Conservation (phyloP, 139 green algal species). For the Tetraselmis striata region DNA sequence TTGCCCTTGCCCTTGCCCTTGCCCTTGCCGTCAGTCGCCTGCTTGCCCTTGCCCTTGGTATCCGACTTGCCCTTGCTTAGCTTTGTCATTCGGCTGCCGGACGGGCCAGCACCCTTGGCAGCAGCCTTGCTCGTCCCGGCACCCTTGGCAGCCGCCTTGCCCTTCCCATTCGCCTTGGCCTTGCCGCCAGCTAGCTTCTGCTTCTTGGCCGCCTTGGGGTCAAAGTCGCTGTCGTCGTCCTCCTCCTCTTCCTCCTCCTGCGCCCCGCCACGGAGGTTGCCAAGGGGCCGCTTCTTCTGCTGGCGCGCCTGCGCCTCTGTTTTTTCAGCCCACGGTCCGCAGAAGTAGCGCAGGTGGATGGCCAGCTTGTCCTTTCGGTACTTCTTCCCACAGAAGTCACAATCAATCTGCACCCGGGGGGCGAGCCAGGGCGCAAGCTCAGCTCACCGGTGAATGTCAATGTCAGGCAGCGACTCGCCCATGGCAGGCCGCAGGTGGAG, state of each 20-base stretch:
- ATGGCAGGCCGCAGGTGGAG: no score
- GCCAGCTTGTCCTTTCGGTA: slow-evolving; percentile 59
- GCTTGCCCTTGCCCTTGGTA: slow-evolving; percentile 11
- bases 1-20: slow-evolving; percentile 7
- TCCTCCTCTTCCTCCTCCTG: slow-evolving; percentile 1
- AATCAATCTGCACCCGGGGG: slow-evolving; percentile 32
- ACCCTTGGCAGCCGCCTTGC: slow-evolving; percentile 15
- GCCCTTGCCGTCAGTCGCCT: slow-evolving; percentile 13
- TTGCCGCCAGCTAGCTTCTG: slow-evolving; percentile 2
- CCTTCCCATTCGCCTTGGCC: slow-evolving; percentile 4
- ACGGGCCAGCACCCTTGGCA: no score
- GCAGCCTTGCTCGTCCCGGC: no score
- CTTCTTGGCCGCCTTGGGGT: slow-evolving; percentile 4
- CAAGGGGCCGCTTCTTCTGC: slow-evolving; percentile 62
- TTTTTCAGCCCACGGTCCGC: slow-evolving; percentile 78
- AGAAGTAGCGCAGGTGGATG: slow-evolving; percentile 82
- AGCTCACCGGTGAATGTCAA: no score
- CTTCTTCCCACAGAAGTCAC: slow-evolving; percentile 76
- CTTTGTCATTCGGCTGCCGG: slow-evolving; percentile 21
- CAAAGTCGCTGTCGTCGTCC: neutral
- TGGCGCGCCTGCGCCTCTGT: slow-evolving; percentile 68
- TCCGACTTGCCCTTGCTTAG: slow-evolving; percentile 11
- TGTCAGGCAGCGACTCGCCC: no score
- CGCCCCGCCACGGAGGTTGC: neutral
- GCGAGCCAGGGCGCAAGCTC: no score